Base-by-base conservation (phyloP, 495 filamentous ascomycete species). In the Penicillium ucsense region DNA sequence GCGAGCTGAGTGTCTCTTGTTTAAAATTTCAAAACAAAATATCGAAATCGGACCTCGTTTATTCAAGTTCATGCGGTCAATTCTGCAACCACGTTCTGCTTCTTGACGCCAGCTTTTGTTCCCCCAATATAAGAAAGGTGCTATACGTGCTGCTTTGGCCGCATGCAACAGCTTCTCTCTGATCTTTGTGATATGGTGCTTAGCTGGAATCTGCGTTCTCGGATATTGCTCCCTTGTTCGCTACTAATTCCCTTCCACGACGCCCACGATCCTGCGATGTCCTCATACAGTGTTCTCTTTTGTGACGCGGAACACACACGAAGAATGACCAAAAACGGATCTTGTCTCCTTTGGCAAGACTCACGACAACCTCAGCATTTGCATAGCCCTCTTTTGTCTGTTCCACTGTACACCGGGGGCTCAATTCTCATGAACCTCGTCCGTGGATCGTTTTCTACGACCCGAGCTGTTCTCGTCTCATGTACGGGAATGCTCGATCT, bases 361-460 rank as follows among this genome's bases (percentile, higher is more conserved):
- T 64, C 54, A 69, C 65, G 66, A 71, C 68, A 60, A 63, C 56
- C 60, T 61, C 50, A 66, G 65, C 65, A 71, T 63, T 66, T 71
- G 67, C 67, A 71, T 64, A 62, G 68, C 20, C 20, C 20, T 57
- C 49, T 56, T 64, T 54, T 63, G 56, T 61, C 61, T 65, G 60
- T 58, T 57, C 59, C 50, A 59, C 54, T 70, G 65, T 66, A 60
- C 66, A 65, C 56, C 66, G 64, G 62, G 64, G 60, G 55, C 58
- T 59, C 55, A 28, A 45, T 20, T 45, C 59, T 57, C 63, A 67
- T 70, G 47, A 48, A 53, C 60, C 63, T 70, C 61, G 62, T 66
- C 56, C 60, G 59, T 56, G 51, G 48, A 48, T 51, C 46, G 43
- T 40, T 40, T 49, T 49, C 48, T 44, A 38, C 9, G 11, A 44